Evolutionary conservation across 179 eudicot genomes (phyloP).

Genomic region (Amaranthus tricolor): DNA sequence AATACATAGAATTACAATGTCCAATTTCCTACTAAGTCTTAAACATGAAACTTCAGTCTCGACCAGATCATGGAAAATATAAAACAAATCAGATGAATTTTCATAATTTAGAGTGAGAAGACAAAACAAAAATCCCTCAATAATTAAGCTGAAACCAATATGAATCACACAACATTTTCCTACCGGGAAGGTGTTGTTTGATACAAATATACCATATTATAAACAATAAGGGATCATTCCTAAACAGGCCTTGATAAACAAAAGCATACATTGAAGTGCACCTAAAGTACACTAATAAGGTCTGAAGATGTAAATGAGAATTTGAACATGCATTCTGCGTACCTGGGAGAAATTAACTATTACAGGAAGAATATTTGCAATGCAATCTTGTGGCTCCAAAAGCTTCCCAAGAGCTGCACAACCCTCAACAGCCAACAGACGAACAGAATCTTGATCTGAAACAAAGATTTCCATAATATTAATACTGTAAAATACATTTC

Average conservation of each 20-base stretch:
- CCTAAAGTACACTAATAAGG: background rate
- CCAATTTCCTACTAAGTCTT: no score
- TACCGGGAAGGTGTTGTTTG: no score
- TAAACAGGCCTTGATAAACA: background rate
- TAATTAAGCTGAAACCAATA: no score
- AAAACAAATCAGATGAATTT: no score
- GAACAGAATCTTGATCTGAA: conserved; percentile 98
- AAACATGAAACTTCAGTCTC: no score
- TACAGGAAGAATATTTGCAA: conserved; percentile 88
- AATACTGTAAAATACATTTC: conserved; percentile 3
- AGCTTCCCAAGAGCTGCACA: conserved; percentile 97
- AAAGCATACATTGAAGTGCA: background rate
- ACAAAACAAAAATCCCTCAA: no score
- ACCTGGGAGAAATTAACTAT: conserved; percentile 98
- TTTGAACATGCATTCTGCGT: background rate
- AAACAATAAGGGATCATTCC: background rate
- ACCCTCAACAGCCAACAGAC: conserved; percentile 94
- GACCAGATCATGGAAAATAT: no score
- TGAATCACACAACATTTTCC: no score
- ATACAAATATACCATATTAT: background rate
- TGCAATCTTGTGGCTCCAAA: conserved; percentile 93
- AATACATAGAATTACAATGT: no score
- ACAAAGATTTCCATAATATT: background rate
- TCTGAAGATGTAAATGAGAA: background rate
- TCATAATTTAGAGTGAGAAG: no score